Base-by-base conservation (phyloP, 768 basidiomycete species). In the Hericium rajendrae region DNA sequence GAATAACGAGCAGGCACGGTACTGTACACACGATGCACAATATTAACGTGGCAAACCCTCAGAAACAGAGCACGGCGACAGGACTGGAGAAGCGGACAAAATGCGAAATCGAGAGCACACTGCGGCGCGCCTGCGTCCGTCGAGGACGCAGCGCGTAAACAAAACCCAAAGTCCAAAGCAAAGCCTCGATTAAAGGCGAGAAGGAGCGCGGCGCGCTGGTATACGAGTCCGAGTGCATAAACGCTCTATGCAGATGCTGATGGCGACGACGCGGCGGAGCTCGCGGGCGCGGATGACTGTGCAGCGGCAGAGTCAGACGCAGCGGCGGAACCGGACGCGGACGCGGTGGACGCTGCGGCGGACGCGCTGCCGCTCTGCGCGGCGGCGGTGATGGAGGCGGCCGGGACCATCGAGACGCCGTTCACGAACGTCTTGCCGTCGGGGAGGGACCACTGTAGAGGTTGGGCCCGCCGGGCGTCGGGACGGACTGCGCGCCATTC, bases 351-450 rank as follows among this genome's bases (percentile, higher is more conserved):
- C 24, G 22, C 16, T 32, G 38, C 3, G 3, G 12, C 22, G 9
- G 11, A 18, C 24, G 43, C 20, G 24, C 15, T 18, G 11, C 41
- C 40, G 43, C 11, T 22, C 13, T 20, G n/a, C 3, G 5, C 46
- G 6, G 38, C 24, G 28, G 20, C 32, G 58, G 22, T 39, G 22
- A n/a, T 24, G 43, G 38, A 40, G 59, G 56, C 4, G 40, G 40
- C 3, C 0, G 68, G 60, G 39, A 73, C 56, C 54, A 53, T 64
- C 13, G 61, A 65, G 76, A 80, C 76, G 13, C 83, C 84, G 50
- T 74, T 67, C 53, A 82, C 77, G 57, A 68, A 73, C 15, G 18
- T 41, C 40, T 41, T 41, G 40, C 40, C 40, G 40, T 41, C 40
- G 40, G 40, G 40, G 40, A 41, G 32, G 65, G 63, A 56, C 81